These are phyloP conservation scores for Gyromitra esculenta DNA, from an alignment of 2,329 filamentous ascomycete species.

Conservation along the genomic window DNA sequence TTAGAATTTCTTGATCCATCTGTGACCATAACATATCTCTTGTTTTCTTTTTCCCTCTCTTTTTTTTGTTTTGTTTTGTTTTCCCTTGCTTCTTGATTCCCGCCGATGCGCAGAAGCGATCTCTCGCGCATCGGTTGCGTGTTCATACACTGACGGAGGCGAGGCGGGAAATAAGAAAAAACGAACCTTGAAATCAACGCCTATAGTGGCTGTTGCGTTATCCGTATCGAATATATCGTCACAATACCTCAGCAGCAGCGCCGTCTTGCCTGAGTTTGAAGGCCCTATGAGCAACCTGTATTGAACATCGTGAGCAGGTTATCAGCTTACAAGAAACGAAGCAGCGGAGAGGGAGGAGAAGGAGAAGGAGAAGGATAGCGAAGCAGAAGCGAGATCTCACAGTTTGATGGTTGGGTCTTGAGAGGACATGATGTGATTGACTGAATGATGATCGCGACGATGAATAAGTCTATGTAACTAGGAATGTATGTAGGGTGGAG, in stretches of 20 bases:
- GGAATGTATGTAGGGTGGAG: constrained; percentile 7
- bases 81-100: constrained; percentile 23
- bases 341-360: constrained; percentile 8
- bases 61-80: not conserved
- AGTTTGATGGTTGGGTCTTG: constrained; percentile 52
- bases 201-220: constrained; percentile 67
- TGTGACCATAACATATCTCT: constrained; percentile 14
- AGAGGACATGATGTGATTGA: constrained; percentile 39
- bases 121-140: constrained; percentile 25
- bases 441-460: constrained; percentile 22
- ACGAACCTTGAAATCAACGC: constrained; percentile 68
- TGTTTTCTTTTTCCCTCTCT: not conserved
- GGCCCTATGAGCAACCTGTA: constrained; percentile 65
- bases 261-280: constrained; percentile 67
- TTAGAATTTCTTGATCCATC: constrained; percentile 28
- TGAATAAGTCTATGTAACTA: constrained; percentile 22
- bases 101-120: constrained; percentile 34
- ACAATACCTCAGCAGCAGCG: constrained; percentile 68
- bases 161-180: constrained; percentile 12
- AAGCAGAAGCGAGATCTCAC: constrained; percentile 42
- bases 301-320: constrained; percentile 1
- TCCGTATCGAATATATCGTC: constrained; percentile 69
- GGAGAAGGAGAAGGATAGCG: not conserved
- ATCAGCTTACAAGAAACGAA: constrained; percentile 29
- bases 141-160: constrained; percentile 10